Base-by-base conservation (phyloP, 202 grass and related monocot species). In the Panicum hallii region DNA sequence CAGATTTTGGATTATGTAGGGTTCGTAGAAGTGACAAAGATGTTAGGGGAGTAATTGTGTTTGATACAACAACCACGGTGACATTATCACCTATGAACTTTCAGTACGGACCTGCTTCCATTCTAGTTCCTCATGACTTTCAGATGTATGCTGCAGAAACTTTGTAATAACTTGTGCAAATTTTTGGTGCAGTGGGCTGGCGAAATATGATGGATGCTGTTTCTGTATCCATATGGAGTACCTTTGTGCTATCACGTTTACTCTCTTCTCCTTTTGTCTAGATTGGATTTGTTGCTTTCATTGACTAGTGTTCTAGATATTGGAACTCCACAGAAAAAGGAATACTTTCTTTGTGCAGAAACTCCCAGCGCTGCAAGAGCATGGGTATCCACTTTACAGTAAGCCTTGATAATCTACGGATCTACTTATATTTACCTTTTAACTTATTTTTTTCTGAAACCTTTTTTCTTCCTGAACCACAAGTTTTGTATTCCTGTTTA, bases 321-420 rank as follows among this genome's bases (percentile, higher is more conserved):
- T 84, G 93, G 88, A 52, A 99, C 97, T 86, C 91, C 93, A 70
- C 88, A 91, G 77, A 96, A 92, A 90, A 96, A 91, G 67, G 97
- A 99, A 57, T 99, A 99, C 77, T 99, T 99, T 76, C 97, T 99
- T 86, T 95, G 93, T 85, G 97, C 97, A 80, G 97, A 99, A 85
- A 99, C 93, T 73, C 97, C 97, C 70, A 90, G 97, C 67, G 90
- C 93, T 79, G 97, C 97, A 87, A 94, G 88, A 94, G 97, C 93
- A 90, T 98, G 96, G 93, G 93, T 98, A 93, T 95, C 93, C 23
- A 98, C 96, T 92, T 91, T 98, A 79, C 91, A 98, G 93, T 98
- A 98, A 95, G 95, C 74, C 90, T 91, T 87, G 48, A 54, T 85
- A 42, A 60, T 87, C 78, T 87, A 50, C 64, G 44, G 14, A 30